phyloP scores from a whole-genome alignment of 2,329 filamentous ascomycete genomes.

The Talaromyces sp. region DNA sequence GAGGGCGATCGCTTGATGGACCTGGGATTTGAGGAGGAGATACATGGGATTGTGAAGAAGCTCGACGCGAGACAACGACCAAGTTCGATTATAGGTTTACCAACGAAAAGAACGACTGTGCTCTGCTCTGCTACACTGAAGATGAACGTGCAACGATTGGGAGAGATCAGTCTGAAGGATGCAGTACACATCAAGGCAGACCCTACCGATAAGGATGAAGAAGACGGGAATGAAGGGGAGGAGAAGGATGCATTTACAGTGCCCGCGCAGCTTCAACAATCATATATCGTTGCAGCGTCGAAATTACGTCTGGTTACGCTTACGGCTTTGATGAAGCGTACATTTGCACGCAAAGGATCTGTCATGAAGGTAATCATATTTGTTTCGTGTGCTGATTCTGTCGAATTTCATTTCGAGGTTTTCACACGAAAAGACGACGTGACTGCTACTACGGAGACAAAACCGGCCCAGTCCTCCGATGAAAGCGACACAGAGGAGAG shows the following conservation, averaged over 20 bases:
- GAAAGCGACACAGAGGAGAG: constrained; percentile 20
- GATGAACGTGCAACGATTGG: constrained; percentile 89
- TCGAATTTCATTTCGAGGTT: constrained; percentile 92
- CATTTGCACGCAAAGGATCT: constrained; percentile 80
- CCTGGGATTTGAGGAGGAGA: constrained; percentile 89
- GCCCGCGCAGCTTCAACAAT: constrained; percentile 89
- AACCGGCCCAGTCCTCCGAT: constrained; percentile 19
- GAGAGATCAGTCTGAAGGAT: constrained; percentile 91
- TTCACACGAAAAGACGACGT: constrained; percentile 49
- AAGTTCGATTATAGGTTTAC: constrained; percentile 57
- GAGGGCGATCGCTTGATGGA: constrained; percentile 99
- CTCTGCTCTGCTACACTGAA: constrained; percentile 97
- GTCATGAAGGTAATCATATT: constrained; percentile 98
- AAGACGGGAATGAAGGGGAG: constrained; percentile 45
- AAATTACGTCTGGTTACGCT: constrained; percentile 89
- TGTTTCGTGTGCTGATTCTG: constrained; percentile 92
- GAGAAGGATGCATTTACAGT: constrained; percentile 64
- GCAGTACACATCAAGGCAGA: constrained; percentile 78
- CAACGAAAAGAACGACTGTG: constrained; percentile 75
- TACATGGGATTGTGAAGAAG: constrained; percentile 77
- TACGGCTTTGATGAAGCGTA: constrained; percentile 74
- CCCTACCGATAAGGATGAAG: constrained; percentile 50
- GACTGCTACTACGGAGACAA: constrained; percentile 22
- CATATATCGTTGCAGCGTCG: constrained; percentile 78
- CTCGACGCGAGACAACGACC: constrained; percentile 64